Evolutionary conservation across 192 early-diverging fungal species (phyloP), one percentile per base, ranked within the genome.

Genomic region (Phycomyces blakesleeanus): DNA sequence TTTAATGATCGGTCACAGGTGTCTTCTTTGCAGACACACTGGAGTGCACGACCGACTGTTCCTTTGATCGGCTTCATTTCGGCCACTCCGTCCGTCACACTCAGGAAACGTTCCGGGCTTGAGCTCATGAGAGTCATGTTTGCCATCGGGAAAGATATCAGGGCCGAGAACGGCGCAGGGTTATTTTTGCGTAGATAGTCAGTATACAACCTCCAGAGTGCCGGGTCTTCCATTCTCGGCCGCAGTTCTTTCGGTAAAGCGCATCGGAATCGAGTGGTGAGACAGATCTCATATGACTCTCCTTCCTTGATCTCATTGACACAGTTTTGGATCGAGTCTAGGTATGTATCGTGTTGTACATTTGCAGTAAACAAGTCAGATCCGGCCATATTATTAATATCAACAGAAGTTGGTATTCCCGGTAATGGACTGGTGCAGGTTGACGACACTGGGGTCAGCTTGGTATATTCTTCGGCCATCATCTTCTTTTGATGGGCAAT

Each of bases 51-150:
- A 3, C 70, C 82, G 1, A 80, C 69, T 0, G 94, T 97, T 5
- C 95, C 96, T 73, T 98, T 98, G 72, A 97, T 97, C 0, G 96
- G 96, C 66, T 96, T 96, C 95, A 97, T 97, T 57, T 90, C 92
- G 9, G 92, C 85, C 8, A 72, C 61, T 14, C 77, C 81, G 16
- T 69, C 50, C 14, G 26, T 44, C 1, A 85, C 75, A 47, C 79
- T 62, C 21, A 94, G 55, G 68, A 96, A 96, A 5, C 90, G 78
- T 72, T 98, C 96, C 10, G 96, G 96, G 11, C 55, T 57, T 59
- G 63, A 67, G 16, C 69, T 61, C 9, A 81, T 50, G 29, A 66
- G 44, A 12, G 26, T 80, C 71, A 64, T 22, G 0, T 64, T 12
- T 11, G 63, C 52, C 2, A 72, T 69, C 0, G 76, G 67, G 42